phyloP scores from a whole-genome alignment of 345 rosid genomes.

The Hibiscus trionum region DNA sequence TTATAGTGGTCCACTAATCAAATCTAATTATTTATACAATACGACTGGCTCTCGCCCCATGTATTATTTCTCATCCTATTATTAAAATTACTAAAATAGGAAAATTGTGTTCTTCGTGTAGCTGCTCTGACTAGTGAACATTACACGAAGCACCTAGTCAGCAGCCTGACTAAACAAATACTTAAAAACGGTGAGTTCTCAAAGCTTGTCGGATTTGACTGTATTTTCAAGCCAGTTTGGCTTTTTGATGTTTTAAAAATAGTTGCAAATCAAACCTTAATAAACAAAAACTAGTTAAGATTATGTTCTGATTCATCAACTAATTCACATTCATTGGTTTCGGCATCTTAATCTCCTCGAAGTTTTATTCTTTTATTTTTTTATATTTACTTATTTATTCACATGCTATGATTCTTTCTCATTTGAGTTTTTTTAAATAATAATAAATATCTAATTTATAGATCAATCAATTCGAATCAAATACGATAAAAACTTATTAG shows the following conservation, averaged over 20 bases:
- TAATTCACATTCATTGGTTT: background rate
- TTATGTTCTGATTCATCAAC: constrained; percentile 18
- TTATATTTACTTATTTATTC: too few species aligned
- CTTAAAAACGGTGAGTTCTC: background rate
- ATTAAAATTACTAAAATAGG: too few species aligned
- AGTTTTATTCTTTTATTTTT: constrained; percentile 5
- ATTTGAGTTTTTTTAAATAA: too few species aligned
- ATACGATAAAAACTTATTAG: too few species aligned
- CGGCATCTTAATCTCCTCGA: constrained; percentile 47
- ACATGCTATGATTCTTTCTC: too few species aligned
- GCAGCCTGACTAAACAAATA: constrained; percentile 10
- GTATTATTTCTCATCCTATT: too few species aligned
- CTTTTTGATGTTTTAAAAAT: background rate
- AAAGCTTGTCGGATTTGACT: constrained; percentile 14
- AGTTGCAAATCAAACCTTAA: constrained; percentile 14
- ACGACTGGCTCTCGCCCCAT: too few species aligned
- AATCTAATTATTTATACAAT: too few species aligned
- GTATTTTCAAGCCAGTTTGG: background rate
- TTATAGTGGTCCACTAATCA: too few species aligned
- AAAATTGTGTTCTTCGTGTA: background rate
- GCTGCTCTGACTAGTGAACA: constrained; percentile 21
- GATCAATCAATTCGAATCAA: too few species aligned
- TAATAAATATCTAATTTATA: too few species aligned
- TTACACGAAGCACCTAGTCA: constrained; percentile 2
- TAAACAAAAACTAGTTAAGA: constrained; percentile 17